A percentile compares a stretch with the other conserved stretches of the same genome.
Conservation (phyloP, 352 stramenopile genomes). For the Pythium scleroteichum region DNA sequence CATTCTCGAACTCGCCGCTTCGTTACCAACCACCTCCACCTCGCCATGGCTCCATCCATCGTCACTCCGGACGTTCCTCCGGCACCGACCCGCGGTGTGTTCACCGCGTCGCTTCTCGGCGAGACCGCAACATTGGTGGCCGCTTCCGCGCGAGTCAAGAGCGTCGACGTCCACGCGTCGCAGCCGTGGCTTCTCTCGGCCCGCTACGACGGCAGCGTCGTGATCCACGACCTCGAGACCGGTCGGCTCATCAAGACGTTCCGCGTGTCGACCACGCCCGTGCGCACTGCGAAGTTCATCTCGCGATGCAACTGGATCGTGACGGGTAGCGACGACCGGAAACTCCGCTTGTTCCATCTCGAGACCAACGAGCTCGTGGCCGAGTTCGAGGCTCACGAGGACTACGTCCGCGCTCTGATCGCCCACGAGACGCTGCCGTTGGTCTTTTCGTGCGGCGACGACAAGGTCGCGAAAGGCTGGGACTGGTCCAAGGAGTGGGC, state of each 20-base stretch:
- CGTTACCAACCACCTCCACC: not conserved
- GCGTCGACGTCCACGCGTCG: constrained; percentile 89
- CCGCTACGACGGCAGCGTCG: constrained; percentile 93
- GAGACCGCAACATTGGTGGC: constrained; percentile 2
- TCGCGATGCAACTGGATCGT: constrained; percentile 90
- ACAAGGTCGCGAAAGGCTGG: constrained; percentile 95
- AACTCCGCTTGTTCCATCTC: constrained; percentile 92
- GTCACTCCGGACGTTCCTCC: not conserved
- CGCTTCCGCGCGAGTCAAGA: constrained; percentile 90
- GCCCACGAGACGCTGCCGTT: constrained; percentile 91
- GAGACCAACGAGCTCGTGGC: constrained; percentile 91
- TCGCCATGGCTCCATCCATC: constrained; percentile 2
- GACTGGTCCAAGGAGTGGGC: constrained; percentile 64
- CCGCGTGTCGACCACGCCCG: constrained; percentile 84
- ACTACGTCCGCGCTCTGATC: constrained; percentile 92
- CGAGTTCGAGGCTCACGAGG: constrained; percentile 92
- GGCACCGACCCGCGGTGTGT: not conserved
- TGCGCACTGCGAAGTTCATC: constrained; percentile 76
- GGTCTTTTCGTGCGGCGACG: constrained; percentile 86
- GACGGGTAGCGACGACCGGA: constrained; percentile 85
- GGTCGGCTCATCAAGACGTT: constrained; percentile 81
- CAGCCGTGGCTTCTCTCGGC: constrained; percentile 91
- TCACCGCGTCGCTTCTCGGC: not conserved
- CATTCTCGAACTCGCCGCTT: not conserved
- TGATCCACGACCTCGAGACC: constrained; percentile 92